phyloP scores from a whole-genome alignment of 768 basidiomycete species.

The Coprinellus micaceus region DNA sequence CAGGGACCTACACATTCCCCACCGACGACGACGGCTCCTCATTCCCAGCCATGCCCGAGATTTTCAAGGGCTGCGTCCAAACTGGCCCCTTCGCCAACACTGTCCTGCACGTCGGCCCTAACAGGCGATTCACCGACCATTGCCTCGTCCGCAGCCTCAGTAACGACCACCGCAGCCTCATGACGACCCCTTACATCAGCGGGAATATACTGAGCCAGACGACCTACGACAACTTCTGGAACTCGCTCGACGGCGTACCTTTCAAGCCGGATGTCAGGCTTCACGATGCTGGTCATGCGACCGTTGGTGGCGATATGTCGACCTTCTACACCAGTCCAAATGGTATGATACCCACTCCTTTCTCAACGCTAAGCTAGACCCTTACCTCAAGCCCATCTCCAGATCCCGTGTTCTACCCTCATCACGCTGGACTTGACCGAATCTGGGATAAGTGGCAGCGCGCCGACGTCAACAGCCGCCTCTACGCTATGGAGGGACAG shows the following conservation, averaged over 20 bases:
- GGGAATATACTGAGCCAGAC: background rate
- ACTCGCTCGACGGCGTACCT: background rate
- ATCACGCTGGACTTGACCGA: too few relatives aligned
- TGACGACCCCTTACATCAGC: background rate
- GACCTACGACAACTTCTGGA: slow-evolving; percentile 3
- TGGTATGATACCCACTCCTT: background rate
- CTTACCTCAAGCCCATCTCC: background rate
- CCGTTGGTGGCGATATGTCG: slow-evolving; percentile 4
- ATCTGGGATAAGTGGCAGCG: too few relatives aligned
- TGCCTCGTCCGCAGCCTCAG: slow-evolving; percentile 1
- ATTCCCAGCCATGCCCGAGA: background rate
- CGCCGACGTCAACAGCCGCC: too few relatives aligned
- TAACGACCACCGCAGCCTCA: background rate
- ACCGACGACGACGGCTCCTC: background rate
- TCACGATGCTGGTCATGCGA: slow-evolving; percentile 5
- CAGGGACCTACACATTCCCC: slow-evolving; percentile 4
- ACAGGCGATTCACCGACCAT: background rate
- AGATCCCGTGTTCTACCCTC: slow-evolving; percentile 7
- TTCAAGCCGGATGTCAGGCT: slow-evolving; percentile 1
- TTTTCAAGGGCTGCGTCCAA: background rate
- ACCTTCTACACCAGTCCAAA: slow-evolving; percentile 2
- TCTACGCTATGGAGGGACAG: too few relatives aligned
- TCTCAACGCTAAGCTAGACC: background rate
- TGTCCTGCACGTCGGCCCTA: slow-evolving; percentile 1
- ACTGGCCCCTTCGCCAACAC: slow-evolving; percentile 4